Conservation (phyloP, 345 rosid species). For the Microthlaspi erraticum region DNA sequence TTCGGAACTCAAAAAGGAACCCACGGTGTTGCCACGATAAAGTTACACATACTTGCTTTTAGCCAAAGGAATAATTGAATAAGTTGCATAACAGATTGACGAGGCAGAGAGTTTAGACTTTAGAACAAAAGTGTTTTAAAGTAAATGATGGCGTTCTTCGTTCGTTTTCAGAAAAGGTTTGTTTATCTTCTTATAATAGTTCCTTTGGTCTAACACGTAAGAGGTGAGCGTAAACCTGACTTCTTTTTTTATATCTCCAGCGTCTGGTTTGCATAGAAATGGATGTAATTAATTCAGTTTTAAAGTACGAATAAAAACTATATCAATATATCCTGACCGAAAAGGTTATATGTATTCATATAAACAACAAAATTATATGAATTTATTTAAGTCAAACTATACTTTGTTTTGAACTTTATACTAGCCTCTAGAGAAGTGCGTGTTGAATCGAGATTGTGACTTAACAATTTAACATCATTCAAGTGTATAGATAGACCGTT, state of each 20-base stretch:
- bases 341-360: neutral
- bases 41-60: slow-evolving; percentile 30
- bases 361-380: neutral
- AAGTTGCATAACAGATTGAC: slow-evolving; percentile 31
- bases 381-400: neutral
- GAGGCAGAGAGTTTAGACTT: slow-evolving; percentile 35
- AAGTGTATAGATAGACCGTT: neutral
- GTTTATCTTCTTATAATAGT: neutral
- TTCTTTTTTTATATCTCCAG: neutral
- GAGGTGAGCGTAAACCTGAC: neutral
- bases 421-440: neutral
- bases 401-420: neutral
- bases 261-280: neutral
- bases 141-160: slow-evolving; percentile 20
- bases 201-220: slow-evolving; percentile 13
- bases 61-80: slow-evolving; percentile 27
- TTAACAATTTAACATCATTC: slow-evolving; percentile 1
- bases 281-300: neutral
- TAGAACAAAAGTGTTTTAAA: slow-evolving; percentile 27
- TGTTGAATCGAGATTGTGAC: neutral
- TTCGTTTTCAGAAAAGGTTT: slow-evolving; percentile 14
- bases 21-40: slow-evolving; percentile 42
- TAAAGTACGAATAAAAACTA: neutral
- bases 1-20: slow-evolving; percentile 41
- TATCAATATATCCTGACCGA: neutral